Conservation (phyloP, 768 basidiomycete species). For the Russula vinacea region DNA sequence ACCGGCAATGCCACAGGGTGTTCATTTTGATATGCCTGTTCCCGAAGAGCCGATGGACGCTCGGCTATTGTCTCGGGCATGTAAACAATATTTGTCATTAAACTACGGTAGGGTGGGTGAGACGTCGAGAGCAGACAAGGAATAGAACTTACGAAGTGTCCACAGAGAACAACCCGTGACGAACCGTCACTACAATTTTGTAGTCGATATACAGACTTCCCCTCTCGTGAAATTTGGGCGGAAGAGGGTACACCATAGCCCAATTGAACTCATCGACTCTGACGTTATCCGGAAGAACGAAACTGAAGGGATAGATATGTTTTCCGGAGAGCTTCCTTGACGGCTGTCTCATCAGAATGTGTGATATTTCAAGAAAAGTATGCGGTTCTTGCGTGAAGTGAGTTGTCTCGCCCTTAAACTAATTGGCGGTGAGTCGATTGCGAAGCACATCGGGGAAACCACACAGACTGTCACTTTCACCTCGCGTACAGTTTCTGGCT, state of each 20-base stretch:
- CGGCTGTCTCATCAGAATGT: constrained; percentile 43
- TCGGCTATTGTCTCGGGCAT: constrained; percentile 27
- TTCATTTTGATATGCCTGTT: constrained; percentile 23
- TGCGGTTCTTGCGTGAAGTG: constrained; percentile 47
- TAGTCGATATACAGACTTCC: constrained; percentile 29
- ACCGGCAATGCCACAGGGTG: constrained; percentile 9
- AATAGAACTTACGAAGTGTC: constrained; percentile 23
- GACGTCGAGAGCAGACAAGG: not conserved
- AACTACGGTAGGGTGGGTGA: constrained; percentile 16
- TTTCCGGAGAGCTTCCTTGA: constrained; percentile 45
- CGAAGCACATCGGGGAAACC: not conserved
- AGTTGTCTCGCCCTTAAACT: constrained; percentile 22
- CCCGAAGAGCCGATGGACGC: constrained; percentile 24
- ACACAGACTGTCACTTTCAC: constrained; percentile 47
- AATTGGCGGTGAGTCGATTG: not conserved
- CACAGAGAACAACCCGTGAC: constrained; percentile 20
- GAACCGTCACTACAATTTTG: constrained; percentile 22
- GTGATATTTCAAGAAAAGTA: constrained; percentile 44
- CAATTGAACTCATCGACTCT: constrained; percentile 39
- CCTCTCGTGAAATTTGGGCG: constrained; percentile 49
- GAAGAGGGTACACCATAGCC: constrained; percentile 42
- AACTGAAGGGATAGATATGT: constrained; percentile 48
- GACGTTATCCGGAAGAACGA: constrained; percentile 46
- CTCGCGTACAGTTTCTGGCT: constrained; percentile 48
- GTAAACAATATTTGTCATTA: constrained; percentile 25